phyloP scores from a whole-genome alignment of 495 filamentous ascomycete species.

The Penicillium riverlandense region DNA sequence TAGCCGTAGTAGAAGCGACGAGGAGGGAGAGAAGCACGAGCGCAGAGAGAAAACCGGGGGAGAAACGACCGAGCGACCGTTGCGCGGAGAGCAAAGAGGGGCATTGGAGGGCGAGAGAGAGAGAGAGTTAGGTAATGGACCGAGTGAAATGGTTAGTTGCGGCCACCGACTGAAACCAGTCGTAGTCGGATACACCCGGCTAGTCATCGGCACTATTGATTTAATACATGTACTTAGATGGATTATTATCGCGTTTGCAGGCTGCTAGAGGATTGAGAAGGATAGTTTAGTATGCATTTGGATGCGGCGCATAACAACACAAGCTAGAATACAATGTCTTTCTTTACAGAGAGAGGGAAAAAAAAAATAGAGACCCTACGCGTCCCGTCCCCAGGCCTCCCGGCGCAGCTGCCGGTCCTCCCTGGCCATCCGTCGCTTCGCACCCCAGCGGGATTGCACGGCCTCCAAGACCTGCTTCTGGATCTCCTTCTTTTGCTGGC shows the following conservation, averaged over 20 bases:
- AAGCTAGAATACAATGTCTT: conserved; percentile 13
- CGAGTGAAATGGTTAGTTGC: conserved; percentile 1
- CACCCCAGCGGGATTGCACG: conserved; percentile 66
- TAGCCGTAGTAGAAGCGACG: conserved; percentile 37
- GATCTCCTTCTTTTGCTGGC: conserved; percentile 39
- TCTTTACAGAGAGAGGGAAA: conserved; percentile 2
- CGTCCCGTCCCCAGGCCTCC: conserved; percentile 47
- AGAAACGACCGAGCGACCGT: conserved; percentile 13
- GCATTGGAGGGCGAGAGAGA: conserved; percentile 19
- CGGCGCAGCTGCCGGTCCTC: conserved; percentile 66
- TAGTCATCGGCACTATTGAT: not conserved
- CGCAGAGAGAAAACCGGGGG: conserved; percentile 10
- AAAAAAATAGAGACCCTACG: conserved; percentile 17
- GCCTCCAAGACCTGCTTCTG: conserved; percentile 51
- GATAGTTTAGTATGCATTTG: no score
- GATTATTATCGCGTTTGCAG: conserved; percentile 15
- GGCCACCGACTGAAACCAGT: conserved; percentile 4
- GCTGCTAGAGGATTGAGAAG: conserved; percentile 5
- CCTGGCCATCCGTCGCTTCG: conserved; percentile 58
- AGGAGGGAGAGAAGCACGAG: conserved; percentile 7
- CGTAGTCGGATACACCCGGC: not conserved
- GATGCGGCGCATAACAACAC: no score
- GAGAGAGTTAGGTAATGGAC: not conserved
- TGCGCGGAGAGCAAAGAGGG: conserved; percentile 33
- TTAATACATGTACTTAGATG: not conserved